These are phyloP conservation scores for Coemansia sp. DNA, from an alignment of 192 early-diverging fungal genomes.

Conservation along the genomic window DNA sequence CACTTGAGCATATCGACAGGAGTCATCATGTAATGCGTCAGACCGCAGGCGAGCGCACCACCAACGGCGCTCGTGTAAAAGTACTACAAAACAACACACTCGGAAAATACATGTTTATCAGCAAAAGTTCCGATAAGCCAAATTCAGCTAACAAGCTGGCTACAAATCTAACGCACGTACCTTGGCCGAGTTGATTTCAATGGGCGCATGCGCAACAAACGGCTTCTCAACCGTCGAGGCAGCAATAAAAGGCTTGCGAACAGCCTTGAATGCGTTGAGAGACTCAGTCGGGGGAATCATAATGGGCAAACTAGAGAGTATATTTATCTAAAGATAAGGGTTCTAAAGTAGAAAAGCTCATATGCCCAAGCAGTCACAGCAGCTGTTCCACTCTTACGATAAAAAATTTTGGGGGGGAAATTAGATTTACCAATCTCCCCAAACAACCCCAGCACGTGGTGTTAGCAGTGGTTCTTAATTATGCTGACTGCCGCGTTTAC, in stretches of 20 bases:
- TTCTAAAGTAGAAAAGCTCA: not conserved
- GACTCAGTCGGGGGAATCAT: conserved; percentile 48
- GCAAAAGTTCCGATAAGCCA: no score
- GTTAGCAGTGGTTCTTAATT: not conserved
- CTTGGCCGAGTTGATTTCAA: conserved; percentile 55
- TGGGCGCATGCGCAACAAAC: conserved; percentile 48
- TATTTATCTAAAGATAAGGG: not conserved
- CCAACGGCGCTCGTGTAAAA: conserved; percentile 65
- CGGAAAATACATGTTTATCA: not conserved
- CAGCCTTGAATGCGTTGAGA: conserved; percentile 51
- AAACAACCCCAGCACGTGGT: not conserved
- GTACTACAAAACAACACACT: conserved; percentile 46
- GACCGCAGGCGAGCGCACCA: conserved; percentile 65
- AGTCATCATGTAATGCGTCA: conserved; percentile 66
- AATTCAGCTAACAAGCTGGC: not conserved
- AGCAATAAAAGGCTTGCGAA: conserved; percentile 51
- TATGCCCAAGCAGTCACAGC: not conserved
- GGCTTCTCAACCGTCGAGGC: conserved; percentile 50
- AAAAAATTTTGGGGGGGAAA: not conserved
- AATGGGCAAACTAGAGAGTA: not conserved
- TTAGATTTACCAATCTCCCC: not conserved
- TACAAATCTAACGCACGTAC: conserved; percentile 23
- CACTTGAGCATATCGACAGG: conserved; percentile 61
- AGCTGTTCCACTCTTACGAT: not conserved
- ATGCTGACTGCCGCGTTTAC: conserved; percentile 50